phyloP scores from a whole-genome alignment of 371 early-diverging fungal species.

The Lichtheimia ornata region DNA sequence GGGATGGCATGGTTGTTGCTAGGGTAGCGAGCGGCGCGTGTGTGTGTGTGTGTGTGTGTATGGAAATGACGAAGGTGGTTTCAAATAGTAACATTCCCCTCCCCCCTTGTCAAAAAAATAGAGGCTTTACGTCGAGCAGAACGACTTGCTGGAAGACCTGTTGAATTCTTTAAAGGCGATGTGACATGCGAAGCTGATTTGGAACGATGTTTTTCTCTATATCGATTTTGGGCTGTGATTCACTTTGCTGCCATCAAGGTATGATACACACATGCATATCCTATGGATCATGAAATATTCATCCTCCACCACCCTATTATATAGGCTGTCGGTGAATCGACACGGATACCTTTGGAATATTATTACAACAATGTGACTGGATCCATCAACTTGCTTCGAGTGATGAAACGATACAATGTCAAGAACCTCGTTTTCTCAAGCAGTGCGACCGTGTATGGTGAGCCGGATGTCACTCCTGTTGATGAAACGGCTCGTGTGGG shows the following conservation, averaged over 20 bases:
- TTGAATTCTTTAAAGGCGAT: conserved; percentile 46
- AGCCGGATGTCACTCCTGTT: conserved; percentile 58
- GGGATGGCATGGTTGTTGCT: too few relatives aligned
- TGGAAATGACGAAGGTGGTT: neutral
- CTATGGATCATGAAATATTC: neutral
- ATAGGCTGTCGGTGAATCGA: conserved; percentile 84
- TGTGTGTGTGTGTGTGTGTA: too few relatives aligned
- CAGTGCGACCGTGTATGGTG: conserved; percentile 84
- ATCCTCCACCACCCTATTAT: too few relatives aligned
- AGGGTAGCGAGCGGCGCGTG: too few relatives aligned
- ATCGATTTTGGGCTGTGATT: conserved; percentile 77
- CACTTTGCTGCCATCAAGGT: conserved; percentile 91
- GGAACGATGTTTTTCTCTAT: conserved; percentile 63
- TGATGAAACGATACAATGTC: conserved; percentile 66
- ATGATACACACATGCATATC: neutral
- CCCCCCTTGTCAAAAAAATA: conserved; percentile 16
- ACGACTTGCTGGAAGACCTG: conserved; percentile 38
- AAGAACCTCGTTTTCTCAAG: conserved; percentile 84
- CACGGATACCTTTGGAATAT: conserved; percentile 79
- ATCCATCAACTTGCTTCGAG: conserved; percentile 70
- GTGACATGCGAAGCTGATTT: conserved; percentile 48
- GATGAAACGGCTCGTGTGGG: conserved; percentile 64
- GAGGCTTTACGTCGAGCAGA: conserved; percentile 53
- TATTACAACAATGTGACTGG: conserved; percentile 88
- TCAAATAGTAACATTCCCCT: neutral